These are phyloP conservation scores for Pythium plurisporium DNA, from an alignment of 352 stramenopile genomes.

Conservation along the genomic window DNA sequence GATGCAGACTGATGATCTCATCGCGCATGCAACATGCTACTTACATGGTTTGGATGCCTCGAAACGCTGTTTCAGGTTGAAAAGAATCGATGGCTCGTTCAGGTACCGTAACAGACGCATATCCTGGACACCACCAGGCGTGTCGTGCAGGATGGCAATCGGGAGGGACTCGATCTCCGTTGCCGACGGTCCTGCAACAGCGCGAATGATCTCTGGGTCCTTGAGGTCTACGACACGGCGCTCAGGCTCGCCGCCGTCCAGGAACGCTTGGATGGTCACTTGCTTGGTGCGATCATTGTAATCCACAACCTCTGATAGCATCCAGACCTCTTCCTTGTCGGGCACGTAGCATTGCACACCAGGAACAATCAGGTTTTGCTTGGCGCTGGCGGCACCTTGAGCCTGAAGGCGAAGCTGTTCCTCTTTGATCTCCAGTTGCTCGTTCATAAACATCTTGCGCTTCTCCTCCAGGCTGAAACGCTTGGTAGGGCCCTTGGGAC, in stretches of 20 bases:
- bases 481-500: slow-evolving; percentile 32
- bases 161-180: slow-evolving; percentile 82
- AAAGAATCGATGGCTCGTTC: slow-evolving; percentile 92
- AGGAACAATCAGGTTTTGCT: slow-evolving; percentile 82
- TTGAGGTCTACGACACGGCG: slow-evolving; percentile 78
- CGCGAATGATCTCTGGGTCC: slow-evolving; percentile 78
- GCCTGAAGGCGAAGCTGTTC: slow-evolving; percentile 64
- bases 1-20: too few relatives aligned
- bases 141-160: slow-evolving; percentile 78
- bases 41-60: slow-evolving; percentile 88
- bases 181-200: slow-evolving; percentile 64
- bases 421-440: slow-evolving; percentile 77
- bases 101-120: slow-evolving; percentile 88
- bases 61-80: slow-evolving; percentile 92
- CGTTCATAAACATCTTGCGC: slow-evolving; percentile 77
- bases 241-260: slow-evolving; percentile 61
- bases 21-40: slow-evolving; percentile 11
- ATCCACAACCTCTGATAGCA: slow-evolving; percentile 76
- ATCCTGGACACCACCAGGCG: slow-evolving; percentile 71
- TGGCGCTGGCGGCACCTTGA: slow-evolving; percentile 48
- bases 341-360: slow-evolving; percentile 89
- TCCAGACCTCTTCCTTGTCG: slow-evolving; percentile 84
- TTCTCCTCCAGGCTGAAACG: slow-evolving; percentile 83
- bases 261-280: slow-evolving; percentile 69
- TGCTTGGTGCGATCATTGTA: slow-evolving; percentile 82